Evolutionary conservation across 2,329 filamentous ascomycete species (phyloP).

Genomic region (Elsinoe perseae): DNA sequence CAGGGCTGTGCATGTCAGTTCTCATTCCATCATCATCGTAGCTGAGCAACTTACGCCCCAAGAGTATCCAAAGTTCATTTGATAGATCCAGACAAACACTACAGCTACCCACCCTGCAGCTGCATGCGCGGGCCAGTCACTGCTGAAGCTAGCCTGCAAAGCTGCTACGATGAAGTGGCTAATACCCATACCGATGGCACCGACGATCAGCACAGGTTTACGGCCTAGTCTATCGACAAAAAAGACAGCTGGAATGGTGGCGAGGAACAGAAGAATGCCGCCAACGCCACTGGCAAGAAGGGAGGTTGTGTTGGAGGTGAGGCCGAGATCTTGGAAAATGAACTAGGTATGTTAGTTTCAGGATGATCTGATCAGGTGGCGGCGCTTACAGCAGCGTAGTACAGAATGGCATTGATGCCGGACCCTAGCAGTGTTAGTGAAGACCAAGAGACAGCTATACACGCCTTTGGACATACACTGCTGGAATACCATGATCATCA

Average conservation of each 20-base stretch:
- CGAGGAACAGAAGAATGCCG: conserved; percentile 59
- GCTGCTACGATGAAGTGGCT: conserved; percentile 64
- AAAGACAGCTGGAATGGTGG: conserved; percentile 56
- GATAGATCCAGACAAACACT: conserved; percentile 64
- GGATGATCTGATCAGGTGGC: too few species aligned
- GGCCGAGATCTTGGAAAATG: conserved; percentile 41
- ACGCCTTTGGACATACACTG: conserved; percentile 22
- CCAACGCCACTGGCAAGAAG: conserved; percentile 61
- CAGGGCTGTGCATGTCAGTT: conserved; percentile 5
- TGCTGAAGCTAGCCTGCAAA: conserved; percentile 55
- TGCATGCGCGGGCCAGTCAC: conserved; percentile 48
- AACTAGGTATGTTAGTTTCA: conserved; percentile 18
- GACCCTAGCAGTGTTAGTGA: conserved; percentile 7
- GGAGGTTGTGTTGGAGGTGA: conserved; percentile 39
- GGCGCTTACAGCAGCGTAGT: conserved; percentile 36
- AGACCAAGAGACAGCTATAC: background rate
- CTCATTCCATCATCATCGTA: background rate
- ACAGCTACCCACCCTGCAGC: conserved; percentile 63
- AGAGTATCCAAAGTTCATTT: conserved; percentile 65
- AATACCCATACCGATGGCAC: conserved; percentile 61
- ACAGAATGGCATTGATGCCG: conserved; percentile 39
- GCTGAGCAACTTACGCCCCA: conserved; percentile 46
- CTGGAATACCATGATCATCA: conserved; percentile 16
- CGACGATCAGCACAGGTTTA: conserved; percentile 53
- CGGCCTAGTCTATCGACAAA: conserved; percentile 58